Evolutionary conservation across 805 yeast species (phyloP).

Genomic region (Phaffomyces thermotolerans): DNA sequence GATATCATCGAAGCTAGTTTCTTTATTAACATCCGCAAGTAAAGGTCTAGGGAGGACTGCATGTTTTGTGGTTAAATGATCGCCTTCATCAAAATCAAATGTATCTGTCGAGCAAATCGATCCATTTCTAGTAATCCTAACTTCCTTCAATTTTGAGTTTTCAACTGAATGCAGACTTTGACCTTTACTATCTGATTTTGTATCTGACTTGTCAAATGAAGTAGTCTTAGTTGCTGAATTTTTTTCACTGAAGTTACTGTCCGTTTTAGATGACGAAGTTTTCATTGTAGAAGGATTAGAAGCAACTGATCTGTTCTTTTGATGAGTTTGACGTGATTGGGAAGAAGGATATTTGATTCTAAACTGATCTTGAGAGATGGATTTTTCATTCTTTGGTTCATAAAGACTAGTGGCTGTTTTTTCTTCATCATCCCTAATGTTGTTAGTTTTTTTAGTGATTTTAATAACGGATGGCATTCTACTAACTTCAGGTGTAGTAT

Average conservation of each 20-base stretch:
- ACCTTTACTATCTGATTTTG: no score
- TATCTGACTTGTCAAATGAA: no score
- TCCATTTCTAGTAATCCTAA: background rate
- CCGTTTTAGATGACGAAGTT: background rate
- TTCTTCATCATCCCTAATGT: background rate
- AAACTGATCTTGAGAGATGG: slow-evolving; percentile 3
- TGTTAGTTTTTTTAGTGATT: slow-evolving; percentile 2
- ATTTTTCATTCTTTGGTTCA: background rate
- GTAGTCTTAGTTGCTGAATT: background rate
- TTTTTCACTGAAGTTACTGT: slow-evolving; percentile 1
- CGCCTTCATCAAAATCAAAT: slow-evolving; percentile 16
- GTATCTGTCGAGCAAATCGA: slow-evolving; percentile 12
- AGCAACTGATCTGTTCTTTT: slow-evolving; percentile 3
- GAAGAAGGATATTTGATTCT: slow-evolving; percentile 6
- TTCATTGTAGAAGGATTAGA: slow-evolving; percentile 4
- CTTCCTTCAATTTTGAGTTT: background rate
- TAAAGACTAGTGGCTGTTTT: background rate
- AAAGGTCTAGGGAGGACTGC: background rate
- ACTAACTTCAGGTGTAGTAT: background rate
- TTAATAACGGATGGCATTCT: slow-evolving; percentile 17
- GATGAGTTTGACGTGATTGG: slow-evolving; percentile 1
- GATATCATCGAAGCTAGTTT: slow-evolving; percentile 1
- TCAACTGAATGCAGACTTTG: background rate
- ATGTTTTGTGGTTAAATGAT: slow-evolving; percentile 2
- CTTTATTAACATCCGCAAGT: background rate